Conservation (phyloP, 2,329 filamentous ascomycete species). For the Ceratocystis cacaofunesta region DNA sequence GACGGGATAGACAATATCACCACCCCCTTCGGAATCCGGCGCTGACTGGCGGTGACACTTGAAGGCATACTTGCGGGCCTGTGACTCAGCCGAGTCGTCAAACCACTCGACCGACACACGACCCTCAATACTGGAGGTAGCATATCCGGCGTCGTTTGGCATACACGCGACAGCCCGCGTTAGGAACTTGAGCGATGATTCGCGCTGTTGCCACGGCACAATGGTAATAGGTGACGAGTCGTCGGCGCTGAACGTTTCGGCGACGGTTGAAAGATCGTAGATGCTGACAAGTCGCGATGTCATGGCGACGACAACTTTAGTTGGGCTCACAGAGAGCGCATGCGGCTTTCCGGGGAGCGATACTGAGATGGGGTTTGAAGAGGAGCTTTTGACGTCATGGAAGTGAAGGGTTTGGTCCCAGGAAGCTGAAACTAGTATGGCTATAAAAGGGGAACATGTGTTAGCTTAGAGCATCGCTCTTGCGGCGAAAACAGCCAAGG, state of each 20-base stretch:
- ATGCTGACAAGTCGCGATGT: constrained; percentile 84
- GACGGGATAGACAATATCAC: constrained; percentile 79
- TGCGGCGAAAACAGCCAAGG: background rate
- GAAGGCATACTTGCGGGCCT: constrained; percentile 93
- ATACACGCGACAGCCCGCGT: constrained; percentile 88
- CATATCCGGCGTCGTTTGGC: constrained; percentile 91
- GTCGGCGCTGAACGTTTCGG: constrained; percentile 38
- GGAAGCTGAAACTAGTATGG: constrained; percentile 71
- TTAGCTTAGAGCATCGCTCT: background rate
- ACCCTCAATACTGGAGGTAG: constrained; percentile 82
- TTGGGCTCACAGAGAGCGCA: constrained; percentile 59
- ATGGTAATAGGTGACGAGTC: constrained; percentile 33
- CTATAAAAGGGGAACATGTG: constrained; percentile 24
- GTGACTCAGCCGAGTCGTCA: constrained; percentile 71
- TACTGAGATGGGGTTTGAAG: constrained; percentile 43
- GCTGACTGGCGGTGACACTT: constrained; percentile 83
- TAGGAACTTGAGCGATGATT: constrained; percentile 91
- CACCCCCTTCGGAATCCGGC: constrained; percentile 39
- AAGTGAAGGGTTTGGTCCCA: constrained; percentile 90
- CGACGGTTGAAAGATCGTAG: constrained; percentile 66
- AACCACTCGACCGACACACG: constrained; percentile 97
- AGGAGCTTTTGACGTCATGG: constrained; percentile 45
- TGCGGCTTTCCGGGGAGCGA: constrained; percentile 75
- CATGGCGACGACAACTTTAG: constrained; percentile 91
- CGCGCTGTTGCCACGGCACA: constrained; percentile 81